Conservation (phyloP, 2,329 filamentous ascomycete genomes). For the Spiromastix sp. region DNA sequence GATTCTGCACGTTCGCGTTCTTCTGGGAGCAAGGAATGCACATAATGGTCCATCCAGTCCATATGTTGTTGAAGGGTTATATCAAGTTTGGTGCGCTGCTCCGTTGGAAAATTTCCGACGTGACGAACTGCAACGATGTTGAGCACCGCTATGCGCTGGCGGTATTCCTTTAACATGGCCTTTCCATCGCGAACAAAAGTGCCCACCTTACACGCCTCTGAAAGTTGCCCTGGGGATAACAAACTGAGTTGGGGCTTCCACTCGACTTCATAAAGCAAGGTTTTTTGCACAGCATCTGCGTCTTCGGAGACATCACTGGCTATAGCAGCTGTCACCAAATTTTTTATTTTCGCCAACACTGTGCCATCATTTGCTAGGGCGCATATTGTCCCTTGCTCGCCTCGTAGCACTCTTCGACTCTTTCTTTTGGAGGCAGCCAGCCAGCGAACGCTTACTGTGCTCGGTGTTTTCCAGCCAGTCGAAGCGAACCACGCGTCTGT, state of each 20-base stretch:
- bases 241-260: slow-evolving; percentile 32
- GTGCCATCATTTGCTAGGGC: slow-evolving; percentile 21
- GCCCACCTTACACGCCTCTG: slow-evolving; percentile 13
- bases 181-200: slow-evolving; percentile 16
- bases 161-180: background rate
- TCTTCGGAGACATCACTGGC: slow-evolving; percentile 9
- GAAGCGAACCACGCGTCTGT: slow-evolving; percentile 23
- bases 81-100: slow-evolving; percentile 2
- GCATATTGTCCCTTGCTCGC: slow-evolving; percentile 21
- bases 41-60: slow-evolving; percentile 24
- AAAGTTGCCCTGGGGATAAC: slow-evolving; percentile 20
- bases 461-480: slow-evolving; percentile 22
- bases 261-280: slow-evolving; percentile 24
- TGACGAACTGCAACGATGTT: background rate
- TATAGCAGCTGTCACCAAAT: slow-evolving; percentile 17
- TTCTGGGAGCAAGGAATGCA: slow-evolving; percentile 11
- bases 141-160: slow-evolving; percentile 1
- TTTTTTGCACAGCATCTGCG: slow-evolving; percentile 13
- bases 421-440: slow-evolving; percentile 11
- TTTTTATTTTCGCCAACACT: slow-evolving; percentile 19
- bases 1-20: slow-evolving; percentile 8
- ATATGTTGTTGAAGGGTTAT: slow-evolving; percentile 14
- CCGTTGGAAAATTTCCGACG: background rate
- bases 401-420: slow-evolving; percentile 1
- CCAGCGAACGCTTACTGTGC: slow-evolving; percentile 15